phyloP scores from a whole-genome alignment of 371 early-diverging fungal species.

The Capillidium heterosporum region DNA sequence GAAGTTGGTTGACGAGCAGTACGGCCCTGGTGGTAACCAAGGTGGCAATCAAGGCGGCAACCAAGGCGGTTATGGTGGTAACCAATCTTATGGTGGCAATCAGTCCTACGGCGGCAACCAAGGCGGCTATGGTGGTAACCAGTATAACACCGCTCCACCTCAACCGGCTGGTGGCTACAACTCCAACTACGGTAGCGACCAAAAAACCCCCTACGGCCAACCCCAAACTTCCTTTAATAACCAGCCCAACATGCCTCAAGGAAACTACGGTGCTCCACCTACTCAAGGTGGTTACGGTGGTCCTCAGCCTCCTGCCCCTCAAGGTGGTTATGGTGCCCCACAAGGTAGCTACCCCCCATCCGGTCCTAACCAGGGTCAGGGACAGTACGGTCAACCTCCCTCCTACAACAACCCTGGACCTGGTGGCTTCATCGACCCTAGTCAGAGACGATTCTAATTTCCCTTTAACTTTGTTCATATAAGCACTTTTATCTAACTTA shows the following conservation, averaged over 20 bases:
- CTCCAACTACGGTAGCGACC: neutral
- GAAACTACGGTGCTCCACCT: neutral
- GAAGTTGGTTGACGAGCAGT: slow-evolving; percentile 11
- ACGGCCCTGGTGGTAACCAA: slow-evolving; percentile 7
- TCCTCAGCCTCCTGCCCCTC: neutral
- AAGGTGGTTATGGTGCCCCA: neutral
- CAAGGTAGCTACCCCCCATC: neutral
- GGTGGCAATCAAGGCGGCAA: slow-evolving; percentile 1
- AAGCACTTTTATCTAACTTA: no score
- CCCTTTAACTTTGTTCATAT: neutral
- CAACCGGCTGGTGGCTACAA: neutral
- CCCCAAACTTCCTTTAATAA: neutral
- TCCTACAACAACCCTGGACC: neutral
- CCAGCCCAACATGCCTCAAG: neutral
- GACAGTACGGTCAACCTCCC: neutral
- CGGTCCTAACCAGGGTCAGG: neutral
- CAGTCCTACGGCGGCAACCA: neutral
- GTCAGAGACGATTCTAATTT: neutral
- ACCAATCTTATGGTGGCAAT: neutral
- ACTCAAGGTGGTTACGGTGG: neutral
- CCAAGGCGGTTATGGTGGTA: neutral
- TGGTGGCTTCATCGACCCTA: slow-evolving; percentile 4
- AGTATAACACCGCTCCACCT: neutral
- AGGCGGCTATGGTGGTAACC: neutral
- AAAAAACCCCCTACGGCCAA: neutral